Percentiles rank a stretch among this genome's conserved stretches.
Evolutionary conservation across 2,329 filamentous ascomycete genomes (phyloP).

Genomic region (Colletotrichum sp.): DNA sequence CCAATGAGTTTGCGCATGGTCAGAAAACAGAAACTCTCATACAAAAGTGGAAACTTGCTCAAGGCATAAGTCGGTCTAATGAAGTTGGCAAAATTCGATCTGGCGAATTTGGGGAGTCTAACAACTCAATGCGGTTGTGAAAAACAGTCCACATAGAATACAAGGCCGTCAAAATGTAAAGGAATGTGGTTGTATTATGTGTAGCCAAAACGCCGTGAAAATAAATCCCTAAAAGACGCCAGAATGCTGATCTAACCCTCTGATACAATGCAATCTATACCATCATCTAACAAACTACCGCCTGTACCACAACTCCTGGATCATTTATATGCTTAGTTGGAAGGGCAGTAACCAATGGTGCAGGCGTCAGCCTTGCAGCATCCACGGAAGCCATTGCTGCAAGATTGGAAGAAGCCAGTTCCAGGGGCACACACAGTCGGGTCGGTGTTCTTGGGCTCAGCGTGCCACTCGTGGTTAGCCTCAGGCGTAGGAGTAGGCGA

Average conservation of each 20-base stretch:
- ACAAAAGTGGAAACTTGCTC: neutral
- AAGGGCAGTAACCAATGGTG: slow-evolving; percentile 12
- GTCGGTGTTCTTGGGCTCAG: neutral
- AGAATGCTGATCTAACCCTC: neutral
- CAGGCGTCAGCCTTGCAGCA: slow-evolving; percentile 18
- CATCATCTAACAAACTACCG: neutral
- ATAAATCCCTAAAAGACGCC: neutral
- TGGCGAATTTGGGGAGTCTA: neutral
- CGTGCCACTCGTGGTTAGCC: neutral
- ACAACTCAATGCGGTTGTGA: accelerated
- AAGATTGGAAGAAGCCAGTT: slow-evolving; percentile 15
- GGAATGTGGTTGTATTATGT: neutral
- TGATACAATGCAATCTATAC: neutral
- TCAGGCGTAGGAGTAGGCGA: neutral
- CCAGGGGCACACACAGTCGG: slow-evolving; percentile 10
- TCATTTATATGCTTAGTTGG: neutral
- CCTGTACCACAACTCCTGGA: neutral
- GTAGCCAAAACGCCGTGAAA: neutral
- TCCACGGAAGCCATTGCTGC: slow-evolving; percentile 14
- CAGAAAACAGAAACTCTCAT: neutral
- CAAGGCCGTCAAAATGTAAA: neutral
- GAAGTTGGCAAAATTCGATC: neutral
- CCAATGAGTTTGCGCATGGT: neutral
- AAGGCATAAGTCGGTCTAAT: neutral
- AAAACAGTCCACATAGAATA: neutral